Base-by-base conservation (phyloP, 352 stramenopile genomes). In the Phytopythium mirpurense region DNA sequence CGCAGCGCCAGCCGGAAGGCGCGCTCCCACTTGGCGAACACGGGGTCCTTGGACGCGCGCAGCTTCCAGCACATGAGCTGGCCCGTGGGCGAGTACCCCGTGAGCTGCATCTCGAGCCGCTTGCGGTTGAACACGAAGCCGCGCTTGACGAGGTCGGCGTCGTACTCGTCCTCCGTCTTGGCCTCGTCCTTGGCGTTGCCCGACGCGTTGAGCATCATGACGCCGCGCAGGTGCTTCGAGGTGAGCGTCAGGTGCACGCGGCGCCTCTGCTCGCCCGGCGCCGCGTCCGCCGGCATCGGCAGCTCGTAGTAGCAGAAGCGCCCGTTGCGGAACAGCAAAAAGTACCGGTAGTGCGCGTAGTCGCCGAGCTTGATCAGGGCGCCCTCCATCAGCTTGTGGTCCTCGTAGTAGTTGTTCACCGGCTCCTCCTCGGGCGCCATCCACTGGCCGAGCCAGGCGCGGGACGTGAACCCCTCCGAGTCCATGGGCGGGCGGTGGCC, bases 261-360 rank as follows among this genome's bases (percentile, higher is more conserved):
- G 3, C 69, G 64, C 1, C 52, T 59, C 1, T 67, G 66, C 11
- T 66, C 55, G 14, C 62, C 61, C 11, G 41, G 44, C 5, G 59
- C 58, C n/a, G 63, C 54, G 11, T 66, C 51, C 5, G 71, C 59
- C 19, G 74, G 72, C 60, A 93, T 83, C 18, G 80, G 78, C 48
- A 93, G 63, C 60, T 93, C 83, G 60, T 93, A 93, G 67, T 93
- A 93, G 72, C 82, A 91, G 58, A 93, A 86, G 46, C 80, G 74
- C 31, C 83, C 83, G 45, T 90, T 90, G 53, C 80, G 77, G 57
- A 79, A 90, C 8, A 93, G 78, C 45, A 90, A 51, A 53, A 93
- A 93, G 65, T 93, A 93, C 18, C 83, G 80, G 56, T 88, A 93
- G 54, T 91, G 83, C 64, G 83, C 80, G 60, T 93, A 93, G 60